These are phyloP conservation scores for Psilocybe tampanensis DNA, from an alignment of 768 basidiomycete genomes.

Conservation along the genomic window DNA sequence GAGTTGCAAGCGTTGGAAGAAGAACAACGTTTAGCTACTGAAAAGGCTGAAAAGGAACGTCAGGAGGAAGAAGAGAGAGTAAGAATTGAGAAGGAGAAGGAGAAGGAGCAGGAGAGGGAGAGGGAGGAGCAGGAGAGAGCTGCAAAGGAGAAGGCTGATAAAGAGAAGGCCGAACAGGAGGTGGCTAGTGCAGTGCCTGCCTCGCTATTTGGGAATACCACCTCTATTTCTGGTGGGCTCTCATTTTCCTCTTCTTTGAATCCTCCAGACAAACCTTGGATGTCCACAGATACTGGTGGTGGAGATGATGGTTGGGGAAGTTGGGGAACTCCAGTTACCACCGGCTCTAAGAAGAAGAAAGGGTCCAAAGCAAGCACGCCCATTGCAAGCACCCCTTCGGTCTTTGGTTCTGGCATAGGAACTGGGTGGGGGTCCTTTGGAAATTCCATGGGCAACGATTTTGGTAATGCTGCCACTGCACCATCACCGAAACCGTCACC, in stretches of 20 bases:
- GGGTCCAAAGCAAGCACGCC: constrained; percentile 17
- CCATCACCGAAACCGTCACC: constrained; percentile 17
- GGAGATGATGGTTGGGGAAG: constrained; percentile 23
- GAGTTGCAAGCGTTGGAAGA: constrained; percentile 9
- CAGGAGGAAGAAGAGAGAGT: constrained; percentile 15
- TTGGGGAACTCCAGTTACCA: constrained; percentile 11
- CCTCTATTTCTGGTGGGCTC: constrained; percentile 23
- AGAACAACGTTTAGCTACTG: not conserved
- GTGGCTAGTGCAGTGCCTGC: constrained; percentile 8
- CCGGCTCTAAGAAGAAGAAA: constrained; percentile 23
- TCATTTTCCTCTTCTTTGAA: constrained; percentile 24
- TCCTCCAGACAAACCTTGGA: constrained; percentile 25
- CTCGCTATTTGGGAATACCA: constrained; percentile 19
- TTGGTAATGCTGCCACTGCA: not conserved
- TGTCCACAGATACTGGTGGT: constrained; percentile 24
- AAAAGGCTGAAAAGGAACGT: constrained; percentile 3
- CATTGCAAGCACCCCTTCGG: constrained; percentile 9
- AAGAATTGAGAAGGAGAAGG: constrained; percentile 7
- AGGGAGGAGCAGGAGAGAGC: constrained; percentile 10
- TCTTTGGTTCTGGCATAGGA: constrained; percentile 14
- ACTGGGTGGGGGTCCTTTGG: constrained; percentile 17
- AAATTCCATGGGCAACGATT: constrained; percentile 1
- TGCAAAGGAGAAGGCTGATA: constrained; percentile 13
- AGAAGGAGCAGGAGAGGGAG: constrained; percentile 12
- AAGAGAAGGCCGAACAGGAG: constrained; percentile 20